A percentile compares a stretch with the other conserved stretches of the same genome.
These are phyloP conservation scores for Cytospora leucostoma DNA, from an alignment of 2,329 filamentous ascomycete genomes.

Conservation along the genomic window DNA sequence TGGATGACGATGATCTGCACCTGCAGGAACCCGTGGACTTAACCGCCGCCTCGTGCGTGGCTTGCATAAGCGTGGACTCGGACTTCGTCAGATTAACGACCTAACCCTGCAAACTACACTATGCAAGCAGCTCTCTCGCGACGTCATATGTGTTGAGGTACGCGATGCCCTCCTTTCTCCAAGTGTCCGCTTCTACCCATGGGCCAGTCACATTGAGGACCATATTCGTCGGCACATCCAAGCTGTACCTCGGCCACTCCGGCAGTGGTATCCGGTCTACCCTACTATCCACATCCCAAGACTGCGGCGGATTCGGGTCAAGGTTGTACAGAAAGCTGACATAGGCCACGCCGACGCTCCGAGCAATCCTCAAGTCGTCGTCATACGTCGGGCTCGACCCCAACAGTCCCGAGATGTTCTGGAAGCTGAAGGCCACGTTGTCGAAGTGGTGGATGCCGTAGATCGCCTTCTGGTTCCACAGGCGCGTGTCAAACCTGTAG, in stretches of 20 bases:
- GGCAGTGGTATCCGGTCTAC: constrained; percentile 37
- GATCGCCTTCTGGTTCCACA: constrained; percentile 43
- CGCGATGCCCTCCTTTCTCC: constrained; percentile 48
- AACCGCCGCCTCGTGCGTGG: neutral
- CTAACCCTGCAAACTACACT: neutral
- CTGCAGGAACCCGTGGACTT: neutral
- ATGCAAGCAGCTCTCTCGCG: constrained; percentile 40
- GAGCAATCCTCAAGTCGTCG: constrained; percentile 39
- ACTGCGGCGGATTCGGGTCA: constrained; percentile 42
- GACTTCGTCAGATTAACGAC: neutral
- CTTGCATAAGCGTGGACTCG: neutral
- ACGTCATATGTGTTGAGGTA: constrained; percentile 45
- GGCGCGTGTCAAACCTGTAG: constrained; percentile 52
- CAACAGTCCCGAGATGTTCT: constrained; percentile 51
- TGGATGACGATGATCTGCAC: neutral
- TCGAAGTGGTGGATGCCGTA: constrained; percentile 49
- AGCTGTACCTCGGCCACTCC: constrained; percentile 44
- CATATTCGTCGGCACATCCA: constrained; percentile 44
- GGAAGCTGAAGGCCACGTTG: constrained; percentile 53
- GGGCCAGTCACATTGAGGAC: constrained; percentile 45
- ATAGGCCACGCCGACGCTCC: constrained; percentile 44
- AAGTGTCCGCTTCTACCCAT: constrained; percentile 50
- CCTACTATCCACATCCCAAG: constrained; percentile 28
- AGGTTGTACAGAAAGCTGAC: constrained; percentile 45
- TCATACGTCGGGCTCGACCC: constrained; percentile 47